Percentiles rank a stretch among this genome's conserved stretches.
Evolutionary conservation across 2,329 filamentous ascomycete genomes (phyloP).

Genomic region (Colletotrichum salicis): DNA sequence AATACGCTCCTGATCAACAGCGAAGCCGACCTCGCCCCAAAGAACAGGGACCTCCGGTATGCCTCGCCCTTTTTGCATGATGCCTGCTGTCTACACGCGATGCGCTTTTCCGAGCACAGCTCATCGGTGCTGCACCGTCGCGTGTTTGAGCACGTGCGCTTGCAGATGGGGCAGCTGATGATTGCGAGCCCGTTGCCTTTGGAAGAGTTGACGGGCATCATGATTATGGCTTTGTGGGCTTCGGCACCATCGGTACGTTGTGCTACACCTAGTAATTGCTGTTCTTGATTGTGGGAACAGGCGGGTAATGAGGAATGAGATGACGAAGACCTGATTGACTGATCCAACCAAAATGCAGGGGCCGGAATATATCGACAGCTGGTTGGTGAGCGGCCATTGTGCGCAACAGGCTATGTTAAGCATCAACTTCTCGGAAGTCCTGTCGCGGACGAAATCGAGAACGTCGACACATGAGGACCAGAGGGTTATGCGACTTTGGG

Average conservation of each 20-base stretch:
- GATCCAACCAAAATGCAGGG: slow-evolving; percentile 1
- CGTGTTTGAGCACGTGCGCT: slow-evolving; percentile 51
- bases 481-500: slow-evolving; percentile 48
- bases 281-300: background rate
- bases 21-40: slow-evolving; percentile 21
- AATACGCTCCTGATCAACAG: slow-evolving; percentile 29
- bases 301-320: too few relatives aligned
- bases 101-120: slow-evolving; percentile 28
- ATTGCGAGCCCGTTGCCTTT: slow-evolving; percentile 51
- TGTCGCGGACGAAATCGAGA: slow-evolving; percentile 47
- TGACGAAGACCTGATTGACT: background rate
- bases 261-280: background rate
- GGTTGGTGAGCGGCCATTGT: slow-evolving; percentile 54
- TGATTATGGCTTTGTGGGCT: slow-evolving; percentile 47
- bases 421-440: slow-evolving; percentile 53
- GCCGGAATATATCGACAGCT: slow-evolving; percentile 54
- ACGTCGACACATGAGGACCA: slow-evolving; percentile 47
- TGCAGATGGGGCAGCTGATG: slow-evolving; percentile 51
- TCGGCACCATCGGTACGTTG: slow-evolving; percentile 26
- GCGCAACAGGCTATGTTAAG: slow-evolving; percentile 56
- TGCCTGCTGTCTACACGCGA: slow-evolving; percentile 51
- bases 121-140: slow-evolving; percentile 45
- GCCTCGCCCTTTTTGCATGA: slow-evolving; percentile 52
- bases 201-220: slow-evolving; percentile 53
- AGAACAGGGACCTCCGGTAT: slow-evolving; percentile 41